Percentiles rank a stretch among this genome's conserved stretches.
phyloP scores from a whole-genome alignment of 2,329 filamentous ascomycete species.

The Fusarium stilboides region DNA sequence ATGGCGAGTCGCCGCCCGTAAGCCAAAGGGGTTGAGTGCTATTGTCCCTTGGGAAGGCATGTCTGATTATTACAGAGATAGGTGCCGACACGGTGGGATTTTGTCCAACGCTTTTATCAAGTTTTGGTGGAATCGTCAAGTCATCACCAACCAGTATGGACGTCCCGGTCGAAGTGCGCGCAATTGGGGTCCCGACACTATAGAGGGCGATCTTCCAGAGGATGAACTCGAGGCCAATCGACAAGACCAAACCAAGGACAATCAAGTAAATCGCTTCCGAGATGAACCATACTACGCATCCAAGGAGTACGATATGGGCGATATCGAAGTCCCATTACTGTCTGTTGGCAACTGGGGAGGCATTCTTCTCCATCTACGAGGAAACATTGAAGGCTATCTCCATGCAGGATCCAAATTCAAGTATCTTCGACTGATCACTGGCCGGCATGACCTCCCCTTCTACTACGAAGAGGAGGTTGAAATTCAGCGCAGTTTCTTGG shows the following conservation, averaged over 20 bases:
- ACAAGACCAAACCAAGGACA: constrained; percentile 63
- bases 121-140: constrained; percentile 50
- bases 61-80: constrained; percentile 69
- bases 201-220: constrained; percentile 71
- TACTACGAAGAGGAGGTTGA: constrained; percentile 80
- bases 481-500: constrained; percentile 76
- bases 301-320: constrained; percentile 74
- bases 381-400: constrained; percentile 76
- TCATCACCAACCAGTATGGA: constrained; percentile 75
- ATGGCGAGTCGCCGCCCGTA: constrained; percentile 65
- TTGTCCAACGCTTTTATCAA: constrained; percentile 70
- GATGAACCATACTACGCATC: constrained; percentile 76
- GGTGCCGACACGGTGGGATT: constrained; percentile 74
- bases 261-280: constrained; percentile 67
- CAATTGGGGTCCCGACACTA: constrained; percentile 69
- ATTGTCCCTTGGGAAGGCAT: constrained; percentile 68
- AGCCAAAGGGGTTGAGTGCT: constrained; percentile 62
- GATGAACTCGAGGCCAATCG: constrained; percentile 67
- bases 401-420: constrained; percentile 77
- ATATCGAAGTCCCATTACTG: constrained; percentile 77
- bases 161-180: constrained; percentile 63
- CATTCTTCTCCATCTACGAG: constrained; percentile 77
- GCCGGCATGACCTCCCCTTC: constrained; percentile 80
- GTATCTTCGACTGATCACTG: constrained; percentile 78
- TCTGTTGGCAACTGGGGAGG: constrained; percentile 81